Percentiles rank a stretch among this genome's conserved stretches.
These are phyloP conservation scores for Nephelium lappaceum DNA, from an alignment of 345 rosid species.

Conservation along the genomic window DNA sequence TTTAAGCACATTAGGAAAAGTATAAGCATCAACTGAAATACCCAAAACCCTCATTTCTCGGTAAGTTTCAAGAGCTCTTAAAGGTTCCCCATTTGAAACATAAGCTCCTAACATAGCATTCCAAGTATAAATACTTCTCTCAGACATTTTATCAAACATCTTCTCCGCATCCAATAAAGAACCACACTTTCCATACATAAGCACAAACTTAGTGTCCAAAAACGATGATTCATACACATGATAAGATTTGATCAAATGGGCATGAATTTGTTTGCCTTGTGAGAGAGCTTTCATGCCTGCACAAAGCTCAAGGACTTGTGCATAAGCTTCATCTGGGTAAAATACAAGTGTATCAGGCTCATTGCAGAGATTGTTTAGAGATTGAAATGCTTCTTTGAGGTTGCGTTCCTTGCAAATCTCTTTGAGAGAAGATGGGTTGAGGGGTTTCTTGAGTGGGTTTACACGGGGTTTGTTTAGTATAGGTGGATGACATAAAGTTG, in stretches of 20 bases:
- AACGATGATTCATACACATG: constrained; percentile 30
- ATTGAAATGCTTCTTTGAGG: constrained; percentile 46
- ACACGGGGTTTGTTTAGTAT: constrained; percentile 23
- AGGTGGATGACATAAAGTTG: constrained; percentile 14
- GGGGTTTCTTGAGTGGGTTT: constrained; percentile 23
- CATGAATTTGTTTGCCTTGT: constrained; percentile 60
- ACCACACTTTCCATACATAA: constrained; percentile 73
- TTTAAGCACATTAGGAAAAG: constrained; percentile 63
- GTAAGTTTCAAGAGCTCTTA: constrained; percentile 50
- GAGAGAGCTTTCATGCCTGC: constrained; percentile 39
- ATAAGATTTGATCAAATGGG: constrained; percentile 49
- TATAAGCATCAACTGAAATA: constrained; percentile 53
- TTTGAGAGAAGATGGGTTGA: constrained; percentile 27
- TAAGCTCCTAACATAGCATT: constrained; percentile 75
- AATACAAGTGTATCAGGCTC: not conserved
- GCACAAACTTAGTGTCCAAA: constrained; percentile 67
- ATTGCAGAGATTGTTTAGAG: constrained; percentile 22
- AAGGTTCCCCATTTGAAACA: constrained; percentile 56
- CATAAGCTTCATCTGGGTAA: constrained; percentile 41
- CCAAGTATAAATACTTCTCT: constrained; percentile 69
- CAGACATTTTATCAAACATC: constrained; percentile 66
- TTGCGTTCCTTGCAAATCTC: constrained; percentile 32
- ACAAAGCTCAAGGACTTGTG: constrained; percentile 53
- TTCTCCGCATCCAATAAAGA: constrained; percentile 50
- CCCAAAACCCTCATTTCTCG: constrained; percentile 52